Evolutionary conservation across 164 flowering plant species (phyloP).

Genomic region (Hamamelis virginiana): DNA sequence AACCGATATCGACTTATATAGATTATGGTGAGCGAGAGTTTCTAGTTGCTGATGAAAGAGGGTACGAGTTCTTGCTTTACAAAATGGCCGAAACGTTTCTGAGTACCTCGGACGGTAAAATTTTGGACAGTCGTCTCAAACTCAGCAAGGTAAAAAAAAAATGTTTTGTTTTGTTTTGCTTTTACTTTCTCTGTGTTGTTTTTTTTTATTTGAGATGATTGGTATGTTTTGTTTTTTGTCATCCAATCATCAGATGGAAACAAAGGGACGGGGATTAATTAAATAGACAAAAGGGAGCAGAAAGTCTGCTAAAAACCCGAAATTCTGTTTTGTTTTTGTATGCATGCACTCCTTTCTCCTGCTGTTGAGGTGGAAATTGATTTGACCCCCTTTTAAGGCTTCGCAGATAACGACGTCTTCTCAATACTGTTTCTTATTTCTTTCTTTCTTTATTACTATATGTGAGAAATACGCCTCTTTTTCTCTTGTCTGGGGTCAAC

Average conservation of each 20-base stretch:
- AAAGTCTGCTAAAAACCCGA: slow-evolving; percentile 9
- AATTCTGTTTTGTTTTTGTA: slow-evolving; percentile 17
- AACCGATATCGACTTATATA: slow-evolving; percentile 80
- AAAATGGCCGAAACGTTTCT: slow-evolving; percentile 80
- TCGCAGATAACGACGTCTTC: slow-evolving; percentile 33
- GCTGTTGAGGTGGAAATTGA: slow-evolving; percentile 18
- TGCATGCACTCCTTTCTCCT: slow-evolving; percentile 16
- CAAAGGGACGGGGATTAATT: slow-evolving; percentile 6
- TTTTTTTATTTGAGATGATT: slow-evolving; percentile 1
- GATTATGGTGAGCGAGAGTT: slow-evolving; percentile 84
- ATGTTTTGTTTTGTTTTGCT: neutral
- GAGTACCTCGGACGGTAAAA: slow-evolving; percentile 55
- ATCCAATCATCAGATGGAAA: slow-evolving; percentile 24
- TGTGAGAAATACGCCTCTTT: too few relatives aligned
- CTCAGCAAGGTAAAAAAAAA: slow-evolving; percentile 66
- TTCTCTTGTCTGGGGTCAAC: neutral
- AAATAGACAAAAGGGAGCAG: neutral
- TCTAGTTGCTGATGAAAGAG: slow-evolving; percentile 88
- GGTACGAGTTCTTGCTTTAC: slow-evolving; percentile 66
- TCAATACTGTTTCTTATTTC: slow-evolving; percentile 8
- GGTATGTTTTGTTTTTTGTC: neutral
- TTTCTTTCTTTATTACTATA: neutral
- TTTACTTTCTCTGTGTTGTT: neutral
- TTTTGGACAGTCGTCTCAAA: slow-evolving; percentile 65
- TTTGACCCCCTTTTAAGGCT: slow-evolving; percentile 35